A percentile compares a stretch with the other conserved stretches of the same genome.
These are phyloP conservation scores for Daldinia childiae DNA, from an alignment of 495 filamentous ascomycete species.

Conservation along the genomic window DNA sequence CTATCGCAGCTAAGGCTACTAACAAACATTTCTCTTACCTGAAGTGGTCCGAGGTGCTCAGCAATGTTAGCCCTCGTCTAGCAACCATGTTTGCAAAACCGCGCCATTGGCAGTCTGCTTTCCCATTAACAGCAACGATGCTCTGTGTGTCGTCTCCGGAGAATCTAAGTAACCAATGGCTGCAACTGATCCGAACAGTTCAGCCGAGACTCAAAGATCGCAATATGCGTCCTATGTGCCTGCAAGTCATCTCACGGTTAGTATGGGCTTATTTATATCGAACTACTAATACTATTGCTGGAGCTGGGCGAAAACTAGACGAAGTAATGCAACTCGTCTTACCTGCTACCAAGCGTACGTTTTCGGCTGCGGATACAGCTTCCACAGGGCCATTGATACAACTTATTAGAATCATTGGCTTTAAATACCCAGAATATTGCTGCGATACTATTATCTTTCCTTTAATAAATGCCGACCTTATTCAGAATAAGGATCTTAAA, in stretches of 20 bases:
- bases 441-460: conserved; percentile 94
- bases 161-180: conserved; percentile 83
- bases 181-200: conserved; percentile 76
- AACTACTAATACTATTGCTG: conserved; percentile 70
- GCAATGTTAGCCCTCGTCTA: conserved; percentile 76
- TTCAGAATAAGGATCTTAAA: conserved; percentile 76
- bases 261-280: conserved; percentile 96
- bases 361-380: conserved; percentile 79
- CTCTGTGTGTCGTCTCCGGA: conserved; percentile 89
- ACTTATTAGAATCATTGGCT: conserved; percentile 93
- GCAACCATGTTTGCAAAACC: conserved; percentile 87
- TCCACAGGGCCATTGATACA: conserved; percentile 91
- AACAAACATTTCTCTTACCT: conserved; percentile 77
- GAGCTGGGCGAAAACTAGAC: conserved; percentile 80
- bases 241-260: conserved; percentile 91
- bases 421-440: conserved; percentile 90
- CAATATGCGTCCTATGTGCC: conserved; percentile 75
- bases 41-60: conserved; percentile 86
- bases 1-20: conserved; percentile 79
- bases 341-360: conserved; percentile 76
- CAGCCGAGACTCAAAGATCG: conserved; percentile 86
- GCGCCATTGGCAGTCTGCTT: conserved; percentile 86
- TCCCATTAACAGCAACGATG: conserved; percentile 83
- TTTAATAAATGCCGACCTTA: conserved; percentile 87
- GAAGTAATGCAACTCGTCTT: conserved; percentile 85